These are phyloP conservation scores for Bimuria novae-zelandiae DNA, from an alignment of 2,329 filamentous ascomycete genomes.

Conservation along the genomic window DNA sequence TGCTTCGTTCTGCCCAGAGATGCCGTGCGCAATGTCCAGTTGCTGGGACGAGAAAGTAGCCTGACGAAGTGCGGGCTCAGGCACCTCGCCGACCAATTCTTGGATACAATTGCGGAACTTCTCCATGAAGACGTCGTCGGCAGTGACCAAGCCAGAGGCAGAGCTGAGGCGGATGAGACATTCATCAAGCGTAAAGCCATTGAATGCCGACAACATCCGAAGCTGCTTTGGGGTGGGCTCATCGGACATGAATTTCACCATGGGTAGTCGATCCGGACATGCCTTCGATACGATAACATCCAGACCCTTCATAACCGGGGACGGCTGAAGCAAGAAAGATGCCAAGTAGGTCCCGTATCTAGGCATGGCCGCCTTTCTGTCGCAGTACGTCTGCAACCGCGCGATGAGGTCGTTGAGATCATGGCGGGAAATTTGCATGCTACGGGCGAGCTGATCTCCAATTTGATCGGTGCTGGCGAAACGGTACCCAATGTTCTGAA, in stretches of 20 bases:
- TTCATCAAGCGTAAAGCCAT: constrained; percentile 34
- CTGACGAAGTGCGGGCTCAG: constrained; percentile 48
- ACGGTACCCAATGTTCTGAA: constrained; percentile 75
- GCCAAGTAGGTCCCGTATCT: constrained; percentile 46
- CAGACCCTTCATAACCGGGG: constrained; percentile 45
- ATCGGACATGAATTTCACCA: constrained; percentile 46
- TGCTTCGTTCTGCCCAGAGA: constrained; percentile 28
- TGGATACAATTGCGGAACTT: constrained; percentile 43
- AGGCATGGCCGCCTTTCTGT: constrained; percentile 52
- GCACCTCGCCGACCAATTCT: constrained; percentile 42
- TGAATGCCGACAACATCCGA: constrained; percentile 27
- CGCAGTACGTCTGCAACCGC: constrained; percentile 64
- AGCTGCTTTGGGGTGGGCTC: constrained; percentile 31
- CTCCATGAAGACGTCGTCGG: constrained; percentile 33
- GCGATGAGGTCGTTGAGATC: constrained; percentile 66
- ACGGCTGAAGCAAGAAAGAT: constrained; percentile 48
- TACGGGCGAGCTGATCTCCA: constrained; percentile 67
- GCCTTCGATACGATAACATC: constrained; percentile 51
- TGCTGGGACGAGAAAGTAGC: constrained; percentile 51
- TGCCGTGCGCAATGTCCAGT: constrained; percentile 38
- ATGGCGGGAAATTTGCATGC: constrained; percentile 71
- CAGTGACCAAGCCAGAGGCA: constrained; percentile 13
- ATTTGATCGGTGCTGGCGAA: constrained; percentile 68
- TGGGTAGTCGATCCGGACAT: constrained; percentile 50
- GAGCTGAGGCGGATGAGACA: constrained; percentile 42